A percentile compares a stretch with the other conserved stretches of the same genome.
These are phyloP conservation scores for Paramecium tetraurelia DNA, from an alignment of 73 alveolate species.

Conservation along the genomic window DNA sequence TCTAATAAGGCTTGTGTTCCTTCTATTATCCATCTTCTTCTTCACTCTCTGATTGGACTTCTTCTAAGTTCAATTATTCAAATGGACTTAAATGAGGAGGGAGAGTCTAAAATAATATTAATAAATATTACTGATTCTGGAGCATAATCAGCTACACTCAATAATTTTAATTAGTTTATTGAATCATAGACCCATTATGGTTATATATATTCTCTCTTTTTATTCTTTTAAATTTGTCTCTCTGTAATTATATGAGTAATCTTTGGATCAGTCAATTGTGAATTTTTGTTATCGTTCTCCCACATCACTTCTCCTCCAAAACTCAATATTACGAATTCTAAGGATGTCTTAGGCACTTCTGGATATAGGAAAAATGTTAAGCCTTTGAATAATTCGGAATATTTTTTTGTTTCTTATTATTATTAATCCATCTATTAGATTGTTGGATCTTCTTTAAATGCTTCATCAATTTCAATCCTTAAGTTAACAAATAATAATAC, in stretches of 20 bases:
- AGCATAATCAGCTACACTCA: conserved; percentile 52
- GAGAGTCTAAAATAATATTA: conserved; percentile 22
- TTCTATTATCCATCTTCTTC: not conserved
- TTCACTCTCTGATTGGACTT: conserved; percentile 27
- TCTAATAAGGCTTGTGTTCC: not conserved
- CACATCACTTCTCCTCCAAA: conserved; percentile 59
- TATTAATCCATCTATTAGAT: conserved; percentile 3
- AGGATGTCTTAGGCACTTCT: conserved; percentile 59
- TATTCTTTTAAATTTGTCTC: conserved; percentile 33
- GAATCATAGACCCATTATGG: conserved; percentile 65
- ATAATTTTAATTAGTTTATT: not conserved
- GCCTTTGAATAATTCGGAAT: conserved; percentile 32
- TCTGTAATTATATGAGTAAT: conserved; percentile 59
- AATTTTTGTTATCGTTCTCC: conserved; percentile 44
- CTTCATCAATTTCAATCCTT: conserved; percentile 47
- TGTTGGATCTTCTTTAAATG: conserved; percentile 51
- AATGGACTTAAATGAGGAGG: conserved; percentile 66
- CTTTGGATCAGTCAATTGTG: conserved; percentile 11
- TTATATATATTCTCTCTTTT: conserved; percentile 54
- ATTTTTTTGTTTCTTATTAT: conserved; percentile 3
- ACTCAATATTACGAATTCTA: conserved; percentile 55
- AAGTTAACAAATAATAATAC: not conserved
- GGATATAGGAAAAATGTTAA: conserved; percentile 53
- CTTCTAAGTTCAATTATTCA: conserved; percentile 44
- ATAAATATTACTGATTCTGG: conserved; percentile 31